Base-by-base conservation (phyloP, 2,329 filamentous ascomycete species). In the Fusarium humuli region DNA sequence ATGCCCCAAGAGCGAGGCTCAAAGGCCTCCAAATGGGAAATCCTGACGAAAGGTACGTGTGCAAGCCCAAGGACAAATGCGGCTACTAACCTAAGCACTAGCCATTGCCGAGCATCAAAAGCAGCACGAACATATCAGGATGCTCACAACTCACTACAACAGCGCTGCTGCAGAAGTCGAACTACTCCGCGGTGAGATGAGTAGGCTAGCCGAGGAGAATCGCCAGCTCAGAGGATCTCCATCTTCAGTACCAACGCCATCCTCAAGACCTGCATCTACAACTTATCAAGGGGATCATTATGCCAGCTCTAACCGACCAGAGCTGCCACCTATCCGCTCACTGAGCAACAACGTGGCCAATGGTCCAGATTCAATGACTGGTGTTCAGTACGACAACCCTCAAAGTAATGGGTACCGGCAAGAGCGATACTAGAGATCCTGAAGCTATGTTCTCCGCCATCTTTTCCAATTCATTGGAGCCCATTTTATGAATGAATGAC, bases 21-120 rank as follows among this genome's bases (percentile, higher is more conserved):
- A 25, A 97, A 96, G 78, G 93, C 93, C 1, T 94, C 92, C 72
- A 97, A 97, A 74, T 97, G 93, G 93, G 93, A 97, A 74, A 94
- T 95, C 50, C 78, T 97, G 18, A 94, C 92, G 5, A 95, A 95
- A 84, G 92, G 93, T 94, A 82, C 67, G 86, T 77, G 29, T 30
- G 8, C 13, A 22, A 50, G 13, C 14, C 16, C 22, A 16, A 44
- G 13, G 32, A 13, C 18, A 62, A 29, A 5, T n/a, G 18, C 25
- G n/a, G 23, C 30, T 47, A 57, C 73, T 75, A 64, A 72, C 57
- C 14, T 16, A 3, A 27, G 18, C 10, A n/a, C 34, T 66, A 90
- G 88, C 88, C 20, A 91, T 91, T 61, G 82, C 85, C 23, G 88
- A 91, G 72, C 87, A 90, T 70, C 85, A 88, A 71, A 83, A 86